Evolutionary conservation across 2,329 filamentous ascomycete genomes (phyloP), one percentile per base, ranked within the genome.

Genomic region (Fusarium algeriense): DNA sequence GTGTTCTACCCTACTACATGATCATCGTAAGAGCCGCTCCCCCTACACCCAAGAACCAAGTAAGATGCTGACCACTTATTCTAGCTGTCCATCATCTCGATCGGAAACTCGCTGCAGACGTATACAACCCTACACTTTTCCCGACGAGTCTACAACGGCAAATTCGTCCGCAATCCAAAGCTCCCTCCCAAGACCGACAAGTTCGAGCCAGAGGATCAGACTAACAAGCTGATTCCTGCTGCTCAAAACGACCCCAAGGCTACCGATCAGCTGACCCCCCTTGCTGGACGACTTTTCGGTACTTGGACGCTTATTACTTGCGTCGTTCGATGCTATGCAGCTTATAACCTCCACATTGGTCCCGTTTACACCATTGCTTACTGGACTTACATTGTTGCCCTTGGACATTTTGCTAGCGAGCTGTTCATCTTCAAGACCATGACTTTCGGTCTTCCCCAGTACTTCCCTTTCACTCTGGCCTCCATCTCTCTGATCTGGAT

Each of bases 291-390:
- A 70, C 90, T 93, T 23, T 97, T 97, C 80, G 94, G 92, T 58
- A 96, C 93, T 34, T 98, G 94, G 91, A 97, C 95, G 0, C 87
- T 95, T 63, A 85, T 97, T 64, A 91, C 92, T 9, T 88, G 90
- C 64, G 84, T 97, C 54, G 87, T 97, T 46, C 89, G 95, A 56
- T 83, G 94, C 73, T 97, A 97, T 78, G 93, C 93, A 7, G 93
- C 93, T 37, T 97, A 97, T 83, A 86, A 97, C 80, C 89, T 97
- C 70, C 85, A 89, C 72, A 86, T 93, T 67, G 88, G 88, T 2
- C 86, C 88, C 46, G 85, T 95, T 59, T 98, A 97, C 81, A 88
- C 96, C 79, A 85, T 98, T 64, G 92, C 92, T 19, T 83, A 96
- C 73, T 93, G 91, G 88, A 96, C 93, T 11, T 97, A 95, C 80